Conservation (phyloP, 1,284 basidiomycete species). For the Singerocomus rubriflavus region DNA sequence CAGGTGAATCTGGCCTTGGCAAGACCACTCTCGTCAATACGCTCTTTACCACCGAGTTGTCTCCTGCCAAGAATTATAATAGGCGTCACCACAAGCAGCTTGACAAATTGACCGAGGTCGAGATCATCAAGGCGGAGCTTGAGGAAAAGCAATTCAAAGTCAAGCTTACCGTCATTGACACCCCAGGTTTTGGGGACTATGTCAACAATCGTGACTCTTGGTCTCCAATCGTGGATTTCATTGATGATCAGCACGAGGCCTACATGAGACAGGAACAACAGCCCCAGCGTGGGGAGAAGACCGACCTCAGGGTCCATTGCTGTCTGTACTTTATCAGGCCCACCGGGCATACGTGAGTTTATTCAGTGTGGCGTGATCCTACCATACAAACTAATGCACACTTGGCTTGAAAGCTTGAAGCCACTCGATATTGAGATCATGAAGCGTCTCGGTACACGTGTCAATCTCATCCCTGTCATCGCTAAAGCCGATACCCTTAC, state of each 20-base stretch:
- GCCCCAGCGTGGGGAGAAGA: constrained; percentile 89
- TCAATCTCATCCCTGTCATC: constrained; percentile 96
- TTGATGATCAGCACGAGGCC: constrained; percentile 99
- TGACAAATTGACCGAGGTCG: constrained; percentile 97
- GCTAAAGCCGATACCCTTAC: constrained; percentile 96
- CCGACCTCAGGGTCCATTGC: constrained; percentile 93
- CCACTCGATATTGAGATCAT: constrained; percentile 99
- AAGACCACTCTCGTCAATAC: constrained; percentile 99
- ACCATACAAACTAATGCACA: constrained; percentile 6
- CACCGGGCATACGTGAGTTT: constrained; percentile 87
- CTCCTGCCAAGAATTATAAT: constrained; percentile 86
- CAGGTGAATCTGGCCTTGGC: constrained; percentile 92
- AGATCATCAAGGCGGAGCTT: constrained; percentile 95
- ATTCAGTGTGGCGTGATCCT: neutral
- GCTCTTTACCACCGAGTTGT: constrained; percentile 97
- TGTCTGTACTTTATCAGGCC: constrained; percentile 98
- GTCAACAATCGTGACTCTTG: constrained; percentile 99
- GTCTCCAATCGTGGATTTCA: constrained; percentile 98
- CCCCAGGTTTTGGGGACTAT: constrained; percentile 98
- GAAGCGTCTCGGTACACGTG: constrained; percentile 91
- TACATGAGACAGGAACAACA: constrained; percentile 99
- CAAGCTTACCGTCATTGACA: constrained; percentile 98
- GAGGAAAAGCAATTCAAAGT: constrained; percentile 99
- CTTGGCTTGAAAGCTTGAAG: constrained; percentile 64
- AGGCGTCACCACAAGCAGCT: constrained; percentile 94